Conservation (phyloP, 495 filamentous ascomycete genomes). For the Coniosporium apollinis region DNA sequence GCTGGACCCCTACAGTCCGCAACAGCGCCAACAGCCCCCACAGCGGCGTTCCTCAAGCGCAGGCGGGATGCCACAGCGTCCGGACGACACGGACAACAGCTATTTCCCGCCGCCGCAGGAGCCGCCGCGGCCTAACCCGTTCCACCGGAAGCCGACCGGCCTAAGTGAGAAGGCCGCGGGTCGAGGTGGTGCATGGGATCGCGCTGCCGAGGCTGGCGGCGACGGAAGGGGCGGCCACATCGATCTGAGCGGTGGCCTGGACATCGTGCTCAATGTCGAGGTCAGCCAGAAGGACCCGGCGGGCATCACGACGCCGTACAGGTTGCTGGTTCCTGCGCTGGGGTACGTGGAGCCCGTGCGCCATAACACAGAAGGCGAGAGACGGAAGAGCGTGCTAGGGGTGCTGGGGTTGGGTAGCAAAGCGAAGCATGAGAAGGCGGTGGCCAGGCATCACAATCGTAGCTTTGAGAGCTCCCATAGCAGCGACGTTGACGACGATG, state of each 20-base stretch:
- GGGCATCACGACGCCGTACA: slow-evolving; percentile 77
- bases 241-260: slow-evolving; percentile 61
- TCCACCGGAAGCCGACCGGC: slow-evolving; percentile 59
- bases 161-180: slow-evolving; percentile 41
- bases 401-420: neutral
- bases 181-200: slow-evolving; percentile 18
- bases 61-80: no score
- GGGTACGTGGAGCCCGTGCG: slow-evolving; percentile 32
- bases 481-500: neutral
- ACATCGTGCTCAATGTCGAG: slow-evolving; percentile 75
- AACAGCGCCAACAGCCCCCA: no score
- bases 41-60: no score
- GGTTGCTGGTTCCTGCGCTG: slow-evolving; percentile 67
- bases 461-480: neutral
- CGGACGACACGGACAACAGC: no score
- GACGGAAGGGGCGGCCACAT: slow-evolving; percentile 24
- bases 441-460: neutral
- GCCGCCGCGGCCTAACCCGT: slow-evolving; percentile 30
- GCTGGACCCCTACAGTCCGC: no score
- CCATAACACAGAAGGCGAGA: slow-evolving; percentile 21
- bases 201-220: slow-evolving; percentile 5
- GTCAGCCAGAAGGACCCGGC: slow-evolving; percentile 67
- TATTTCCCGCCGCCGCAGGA: no score
- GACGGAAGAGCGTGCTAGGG: slow-evolving; percentile 13
- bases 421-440: neutral